Evolutionary conservation across 768 basidiomycete species (phyloP).

Genomic region (Mycena indigotica): DNA sequence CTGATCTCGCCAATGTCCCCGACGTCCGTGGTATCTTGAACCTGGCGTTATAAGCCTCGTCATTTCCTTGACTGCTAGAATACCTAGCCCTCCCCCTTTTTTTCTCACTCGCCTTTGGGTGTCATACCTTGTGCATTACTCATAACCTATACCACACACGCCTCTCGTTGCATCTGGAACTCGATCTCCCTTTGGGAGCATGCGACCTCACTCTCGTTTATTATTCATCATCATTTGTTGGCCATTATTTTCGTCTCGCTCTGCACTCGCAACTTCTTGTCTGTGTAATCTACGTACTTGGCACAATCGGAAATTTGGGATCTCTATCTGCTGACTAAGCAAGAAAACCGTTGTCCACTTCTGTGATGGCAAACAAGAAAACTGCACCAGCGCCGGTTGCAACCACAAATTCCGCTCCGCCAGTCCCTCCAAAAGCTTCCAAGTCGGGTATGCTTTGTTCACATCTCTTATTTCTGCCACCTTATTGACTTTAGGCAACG

Average conservation of each 20-base stretch:
- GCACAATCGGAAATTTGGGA: neutral
- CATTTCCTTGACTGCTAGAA: no score
- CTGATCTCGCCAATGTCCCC: slow-evolving; percentile 80
- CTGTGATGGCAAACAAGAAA: slow-evolving; percentile 23
- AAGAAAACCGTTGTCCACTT: neutral
- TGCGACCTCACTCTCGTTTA: slow-evolving; percentile 25
- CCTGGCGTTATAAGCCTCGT: slow-evolving; percentile 61
- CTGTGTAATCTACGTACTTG: slow-evolving; percentile 20
- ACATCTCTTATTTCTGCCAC: neutral
- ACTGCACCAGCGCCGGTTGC: neutral
- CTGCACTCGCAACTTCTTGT: slow-evolving; percentile 20
- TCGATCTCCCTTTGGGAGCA: slow-evolving; percentile 9
- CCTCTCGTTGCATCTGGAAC: slow-evolving; percentile 24
- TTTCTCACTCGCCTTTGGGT: slow-evolving; percentile 7
- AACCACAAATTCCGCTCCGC: slow-evolving; percentile 10
- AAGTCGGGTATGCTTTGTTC: slow-evolving; percentile 12
- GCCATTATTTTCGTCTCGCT: slow-evolving; percentile 23
- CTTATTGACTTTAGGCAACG: slow-evolving; percentile 8
- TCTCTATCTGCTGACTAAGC: neutral
- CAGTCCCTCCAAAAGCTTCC: slow-evolving; percentile 17
- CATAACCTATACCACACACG: slow-evolving; percentile 19
- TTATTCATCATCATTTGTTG: slow-evolving; percentile 20
- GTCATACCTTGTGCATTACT: slow-evolving; percentile 22
- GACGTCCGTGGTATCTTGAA: slow-evolving; percentile 93
- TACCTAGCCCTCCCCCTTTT: no score